These are phyloP conservation scores for Pseudevernia furfuracea DNA, from an alignment of 495 filamentous ascomycete genomes.

Conservation along the genomic window DNA sequence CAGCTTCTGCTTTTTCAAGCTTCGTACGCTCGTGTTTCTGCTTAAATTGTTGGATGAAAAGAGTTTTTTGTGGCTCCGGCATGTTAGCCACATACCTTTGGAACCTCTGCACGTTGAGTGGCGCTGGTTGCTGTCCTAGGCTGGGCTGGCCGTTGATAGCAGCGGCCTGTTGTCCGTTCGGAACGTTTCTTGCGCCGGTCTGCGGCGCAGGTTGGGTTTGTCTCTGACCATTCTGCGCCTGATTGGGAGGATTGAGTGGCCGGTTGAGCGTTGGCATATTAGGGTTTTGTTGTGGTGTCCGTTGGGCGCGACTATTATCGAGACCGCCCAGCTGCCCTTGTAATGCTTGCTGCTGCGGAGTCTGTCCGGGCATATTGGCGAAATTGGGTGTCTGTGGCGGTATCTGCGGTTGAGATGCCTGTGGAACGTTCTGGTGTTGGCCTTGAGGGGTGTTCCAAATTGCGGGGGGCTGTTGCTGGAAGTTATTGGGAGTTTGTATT, in stretches of 20 bases:
- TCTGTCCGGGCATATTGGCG: conserved; percentile 33
- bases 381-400: conserved; percentile 26
- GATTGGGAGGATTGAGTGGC: conserved; percentile 43
- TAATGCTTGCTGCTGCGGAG: conserved; percentile 36
- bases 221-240: conserved; percentile 34
- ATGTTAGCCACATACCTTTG: conserved; percentile 7
- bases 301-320: conserved; percentile 25
- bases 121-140: conserved; percentile 33
- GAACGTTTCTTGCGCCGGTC: conserved; percentile 4
- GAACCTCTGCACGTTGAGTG: conserved; percentile 21
- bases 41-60: conserved; percentile 25
- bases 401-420: conserved; percentile 34
- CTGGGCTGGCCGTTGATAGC: conserved; percentile 7
- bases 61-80: background rate
- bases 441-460: conserved; percentile 31
- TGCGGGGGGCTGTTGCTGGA: conserved; percentile 38
- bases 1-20: conserved; percentile 7
- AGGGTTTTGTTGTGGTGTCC: conserved; percentile 35
- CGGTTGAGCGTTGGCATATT: conserved; percentile 54
- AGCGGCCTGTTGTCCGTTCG: conserved; percentile 7
- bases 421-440: conserved; percentile 35
- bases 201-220: conserved; percentile 23
- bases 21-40: conserved; percentile 24
- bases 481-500: conserved; percentile 37
- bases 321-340: conserved; percentile 43